These are phyloP conservation scores for Stevia rebaudiana DNA, from an alignment of 140 eudicot species.

Conservation along the genomic window DNA sequence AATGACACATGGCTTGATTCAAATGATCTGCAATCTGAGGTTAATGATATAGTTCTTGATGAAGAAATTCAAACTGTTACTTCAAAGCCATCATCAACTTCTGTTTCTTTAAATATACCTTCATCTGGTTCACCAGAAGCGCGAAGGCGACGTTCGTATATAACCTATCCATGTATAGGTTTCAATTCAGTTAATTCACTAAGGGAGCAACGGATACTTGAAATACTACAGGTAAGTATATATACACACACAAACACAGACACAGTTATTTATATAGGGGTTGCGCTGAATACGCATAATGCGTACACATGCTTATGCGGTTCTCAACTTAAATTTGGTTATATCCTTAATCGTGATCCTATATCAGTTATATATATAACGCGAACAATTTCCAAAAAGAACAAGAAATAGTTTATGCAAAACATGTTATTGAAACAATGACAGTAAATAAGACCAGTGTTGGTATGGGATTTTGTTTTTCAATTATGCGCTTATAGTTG, in stretches of 20 bases:
- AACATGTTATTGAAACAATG: not conserved
- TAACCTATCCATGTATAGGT: constrained; percentile 62
- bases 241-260: not conserved
- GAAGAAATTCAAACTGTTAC: not conserved
- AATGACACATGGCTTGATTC: constrained; percentile 17
- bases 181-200: constrained; percentile 34
- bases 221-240: constrained; percentile 50
- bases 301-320: not conserved
- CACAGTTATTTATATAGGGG: not conserved
- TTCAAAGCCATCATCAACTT: constrained; percentile 18
- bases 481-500: not conserved
- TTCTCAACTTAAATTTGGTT: not conserved
- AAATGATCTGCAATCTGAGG: constrained; percentile 22
- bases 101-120: constrained; percentile 28
- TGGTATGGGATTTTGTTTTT: not conserved
- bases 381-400: not conserved
- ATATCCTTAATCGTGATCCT: not conserved
- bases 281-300: not conserved
- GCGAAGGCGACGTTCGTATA: constrained; percentile 43
- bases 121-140: constrained; percentile 29
- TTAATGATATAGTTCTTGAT: constrained; percentile 21
- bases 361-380: not conserved
- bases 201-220: constrained; percentile 80
- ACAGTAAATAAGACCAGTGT: not conserved
- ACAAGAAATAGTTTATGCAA: not conserved